These are phyloP conservation scores for Alternaria gansuensis DNA, from an alignment of 2,329 filamentous ascomycete species.

Conservation along the genomic window DNA sequence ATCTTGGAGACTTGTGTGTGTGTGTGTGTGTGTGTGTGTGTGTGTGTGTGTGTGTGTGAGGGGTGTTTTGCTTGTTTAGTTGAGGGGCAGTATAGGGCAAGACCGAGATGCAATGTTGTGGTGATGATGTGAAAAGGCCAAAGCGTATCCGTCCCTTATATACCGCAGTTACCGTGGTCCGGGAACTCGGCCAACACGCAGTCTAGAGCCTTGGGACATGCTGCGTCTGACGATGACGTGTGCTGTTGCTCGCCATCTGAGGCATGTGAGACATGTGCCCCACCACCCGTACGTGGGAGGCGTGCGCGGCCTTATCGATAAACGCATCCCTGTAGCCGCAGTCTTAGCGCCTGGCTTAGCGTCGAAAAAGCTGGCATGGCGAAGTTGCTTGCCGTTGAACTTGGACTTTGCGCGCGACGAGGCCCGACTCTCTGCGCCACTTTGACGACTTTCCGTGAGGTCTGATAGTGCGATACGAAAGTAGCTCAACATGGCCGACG, in stretches of 20 bases:
- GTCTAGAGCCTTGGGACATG: constrained; percentile 42
- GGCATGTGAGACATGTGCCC: constrained; percentile 23
- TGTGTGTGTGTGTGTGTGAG: neutral
- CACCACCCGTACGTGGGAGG: constrained; percentile 24
- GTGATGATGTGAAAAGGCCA: constrained; percentile 23
- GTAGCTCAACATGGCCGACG: constrained; percentile 62
- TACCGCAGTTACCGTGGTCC: constrained; percentile 17
- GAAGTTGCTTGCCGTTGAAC: constrained; percentile 21
- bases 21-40: no score
- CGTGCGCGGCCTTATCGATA: constrained; percentile 46
- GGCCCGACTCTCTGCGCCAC: constrained; percentile 4
- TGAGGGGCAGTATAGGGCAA: neutral
- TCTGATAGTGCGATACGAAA: neutral
- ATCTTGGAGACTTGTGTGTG: constrained; percentile 14
- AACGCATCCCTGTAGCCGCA: constrained; percentile 34
- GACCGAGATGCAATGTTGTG: constrained; percentile 5
- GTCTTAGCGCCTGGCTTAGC: constrained; percentile 43
- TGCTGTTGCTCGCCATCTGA: constrained; percentile 17
- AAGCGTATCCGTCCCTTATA: constrained; percentile 38
- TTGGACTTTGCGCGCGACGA: constrained; percentile 18
- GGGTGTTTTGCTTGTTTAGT: constrained; percentile 3
- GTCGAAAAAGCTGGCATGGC: constrained; percentile 38
- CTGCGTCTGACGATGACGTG: constrained; percentile 36
- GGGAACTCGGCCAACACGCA: constrained; percentile 15
- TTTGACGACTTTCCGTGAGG: neutral